These are phyloP conservation scores for Diphasiastrum complanatum DNA, from an alignment of 83 land plant species.

Conservation along the genomic window DNA sequence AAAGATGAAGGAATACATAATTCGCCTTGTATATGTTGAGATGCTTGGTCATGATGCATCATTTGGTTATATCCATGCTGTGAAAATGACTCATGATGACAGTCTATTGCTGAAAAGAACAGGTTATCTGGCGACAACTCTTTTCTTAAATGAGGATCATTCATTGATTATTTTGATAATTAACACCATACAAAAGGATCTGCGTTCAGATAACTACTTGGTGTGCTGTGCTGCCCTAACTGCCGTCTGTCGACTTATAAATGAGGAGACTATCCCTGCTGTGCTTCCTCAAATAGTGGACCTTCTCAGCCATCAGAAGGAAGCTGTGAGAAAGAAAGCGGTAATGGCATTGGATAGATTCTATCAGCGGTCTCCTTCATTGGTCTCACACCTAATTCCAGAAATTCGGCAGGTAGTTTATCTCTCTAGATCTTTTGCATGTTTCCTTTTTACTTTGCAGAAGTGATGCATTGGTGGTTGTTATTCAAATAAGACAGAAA, in stretches of 20 bases:
- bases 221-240: slow-evolving; percentile 85
- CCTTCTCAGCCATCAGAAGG: slow-evolving; percentile 65
- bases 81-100: slow-evolving; percentile 97
- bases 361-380: slow-evolving; percentile 61
- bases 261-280: slow-evolving; percentile 97
- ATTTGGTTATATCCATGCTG: slow-evolving; percentile 96
- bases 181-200: slow-evolving; percentile 94
- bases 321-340: slow-evolving; percentile 88
- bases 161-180: slow-evolving; percentile 89
- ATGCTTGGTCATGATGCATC: slow-evolving; percentile 99
- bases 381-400: slow-evolving; percentile 71
- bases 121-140: slow-evolving; percentile 84
- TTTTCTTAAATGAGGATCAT: slow-evolving; percentile 83
- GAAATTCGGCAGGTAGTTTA: slow-evolving; percentile 63
- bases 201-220: slow-evolving; percentile 82
- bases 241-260: slow-evolving; percentile 84
- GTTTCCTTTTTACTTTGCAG: not conserved
- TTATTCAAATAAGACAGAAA: too few relatives aligned
- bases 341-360: slow-evolving; percentile 95
- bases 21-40: slow-evolving; percentile 85
- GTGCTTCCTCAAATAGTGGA: slow-evolving; percentile 94
- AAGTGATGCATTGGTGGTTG: not conserved
- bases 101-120: slow-evolving; percentile 60
- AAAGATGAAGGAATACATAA: slow-evolving; percentile 91
- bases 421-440: not conserved